Conservation (phyloP, 2,329 filamentous ascomycete species). For the Paradendryphiella salina region DNA sequence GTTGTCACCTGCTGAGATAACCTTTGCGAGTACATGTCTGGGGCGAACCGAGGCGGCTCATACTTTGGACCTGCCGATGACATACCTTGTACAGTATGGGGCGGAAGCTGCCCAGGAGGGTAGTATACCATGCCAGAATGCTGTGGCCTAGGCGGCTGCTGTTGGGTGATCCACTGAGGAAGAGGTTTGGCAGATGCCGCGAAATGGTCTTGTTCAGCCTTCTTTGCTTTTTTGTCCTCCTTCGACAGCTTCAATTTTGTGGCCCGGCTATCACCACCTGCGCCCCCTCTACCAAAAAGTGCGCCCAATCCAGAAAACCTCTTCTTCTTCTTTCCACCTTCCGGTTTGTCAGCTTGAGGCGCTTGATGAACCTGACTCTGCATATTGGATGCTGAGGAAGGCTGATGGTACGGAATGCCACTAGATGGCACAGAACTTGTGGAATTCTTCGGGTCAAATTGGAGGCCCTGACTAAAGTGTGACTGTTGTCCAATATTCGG, state of each 20-base stretch:
- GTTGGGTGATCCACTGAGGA: slow-evolving; percentile 24
- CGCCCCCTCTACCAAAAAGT: slow-evolving; percentile 49
- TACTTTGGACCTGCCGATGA: slow-evolving; percentile 21
- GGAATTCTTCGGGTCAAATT: slow-evolving; percentile 34
- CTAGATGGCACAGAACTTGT: slow-evolving; percentile 26
- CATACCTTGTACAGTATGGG: slow-evolving; percentile 24
- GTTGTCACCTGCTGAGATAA: slow-evolving; percentile 9
- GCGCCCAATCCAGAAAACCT: slow-evolving; percentile 52
- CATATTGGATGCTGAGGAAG: slow-evolving; percentile 9
- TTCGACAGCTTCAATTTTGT: slow-evolving; percentile 45
- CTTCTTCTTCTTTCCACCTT: slow-evolving; percentile 49
- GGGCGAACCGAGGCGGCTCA: slow-evolving; percentile 15
- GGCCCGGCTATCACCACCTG: slow-evolving; percentile 30
- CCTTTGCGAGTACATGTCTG: slow-evolving; percentile 19
- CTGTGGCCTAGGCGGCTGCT: slow-evolving; percentile 21
- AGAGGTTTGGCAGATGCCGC: slow-evolving; percentile 19
- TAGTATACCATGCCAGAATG: slow-evolving; percentile 24
- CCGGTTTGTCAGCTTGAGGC: slow-evolving; percentile 21
- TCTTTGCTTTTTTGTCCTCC: slow-evolving; percentile 44
- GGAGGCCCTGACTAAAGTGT: slow-evolving; percentile 36
- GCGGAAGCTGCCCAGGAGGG: slow-evolving; percentile 17
- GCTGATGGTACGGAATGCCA: slow-evolving; percentile 30
- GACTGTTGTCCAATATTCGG: slow-evolving; percentile 37
- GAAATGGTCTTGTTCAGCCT: slow-evolving; percentile 32
- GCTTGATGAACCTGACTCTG: slow-evolving; percentile 20